phyloP scores from a whole-genome alignment of 169 alveolate species.

The Pseudocohnilembus persalinus region DNA sequence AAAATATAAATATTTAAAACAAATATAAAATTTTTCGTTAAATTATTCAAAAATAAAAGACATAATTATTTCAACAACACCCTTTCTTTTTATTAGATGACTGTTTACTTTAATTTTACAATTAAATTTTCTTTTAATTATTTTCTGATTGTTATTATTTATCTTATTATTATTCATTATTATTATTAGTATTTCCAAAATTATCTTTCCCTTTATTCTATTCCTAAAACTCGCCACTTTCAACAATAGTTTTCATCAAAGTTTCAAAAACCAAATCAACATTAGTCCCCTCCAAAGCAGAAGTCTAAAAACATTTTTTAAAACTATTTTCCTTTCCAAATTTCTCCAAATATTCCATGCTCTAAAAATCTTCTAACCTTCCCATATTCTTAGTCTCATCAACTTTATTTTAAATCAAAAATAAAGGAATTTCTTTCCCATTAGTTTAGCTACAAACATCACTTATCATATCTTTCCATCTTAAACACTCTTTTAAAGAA shows the following conservation, averaged over 20 bases:
- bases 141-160: too few relatives aligned
- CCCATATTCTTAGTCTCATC: slow-evolving; percentile 25
- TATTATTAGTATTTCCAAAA: too few relatives aligned
- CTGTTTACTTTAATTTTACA: too few relatives aligned
- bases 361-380: slow-evolving; percentile 8
- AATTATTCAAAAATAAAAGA: too few relatives aligned
- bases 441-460: slow-evolving; percentile 32
- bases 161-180: too few relatives aligned
- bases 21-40: too few relatives aligned
- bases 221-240: not conserved
- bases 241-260: slow-evolving; percentile 4
- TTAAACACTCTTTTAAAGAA: slow-evolving; percentile 28
- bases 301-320: not conserved
- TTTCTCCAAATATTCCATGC: not conserved
- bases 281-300: slow-evolving; percentile 17
- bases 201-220: too few relatives aligned
- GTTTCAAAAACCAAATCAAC: slow-evolving; percentile 15
- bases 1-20: too few relatives aligned
- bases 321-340: slow-evolving; percentile 14
- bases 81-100: not conserved
- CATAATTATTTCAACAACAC: not conserved
- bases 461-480: slow-evolving; percentile 36
- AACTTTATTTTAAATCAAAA: slow-evolving; percentile 36
- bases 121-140: too few relatives aligned
- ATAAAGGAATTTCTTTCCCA: slow-evolving; percentile 17